phyloP scores from a whole-genome alignment of 768 basidiomycete genomes.

The Leccinum truebloodii region DNA sequence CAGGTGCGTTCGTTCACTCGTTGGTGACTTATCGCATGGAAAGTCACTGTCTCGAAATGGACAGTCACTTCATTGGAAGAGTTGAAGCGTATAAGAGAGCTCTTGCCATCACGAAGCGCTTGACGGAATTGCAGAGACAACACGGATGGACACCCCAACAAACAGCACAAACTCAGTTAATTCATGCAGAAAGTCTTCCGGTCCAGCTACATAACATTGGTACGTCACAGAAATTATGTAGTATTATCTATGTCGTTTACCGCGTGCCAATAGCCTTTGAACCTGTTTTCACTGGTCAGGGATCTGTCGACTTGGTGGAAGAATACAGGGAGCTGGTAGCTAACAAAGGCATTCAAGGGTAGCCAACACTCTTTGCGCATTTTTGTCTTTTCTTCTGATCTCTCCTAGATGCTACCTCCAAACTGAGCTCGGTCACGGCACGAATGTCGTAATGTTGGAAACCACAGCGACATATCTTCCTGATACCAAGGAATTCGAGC shows the following conservation, averaged over 20 bases:
- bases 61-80: conserved; percentile 58
- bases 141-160: conserved; percentile 57
- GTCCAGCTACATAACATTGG: conserved; percentile 44
- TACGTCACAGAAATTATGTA: conserved; percentile 17
- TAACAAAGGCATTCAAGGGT: conserved; percentile 60
- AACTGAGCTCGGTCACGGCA: conserved; percentile 79
- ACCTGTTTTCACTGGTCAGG: conserved; percentile 67
- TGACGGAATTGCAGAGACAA: conserved; percentile 57
- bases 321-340: conserved; percentile 52
- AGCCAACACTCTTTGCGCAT: neutral
- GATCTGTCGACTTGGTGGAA: conserved; percentile 49
- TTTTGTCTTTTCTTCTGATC: neutral
- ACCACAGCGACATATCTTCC: conserved; percentile 79
- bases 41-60: neutral
- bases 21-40: neutral
- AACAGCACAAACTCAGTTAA: conserved; percentile 43
- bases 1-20: conserved; percentile 38
- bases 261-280: conserved; percentile 47
- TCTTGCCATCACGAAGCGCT: conserved; percentile 51
- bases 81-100: conserved; percentile 58
- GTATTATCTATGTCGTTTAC: conserved; percentile 25
- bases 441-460: conserved; percentile 66
- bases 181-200: conserved; percentile 55
- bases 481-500: conserved; percentile 65
- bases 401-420: conserved; percentile 63